phyloP scores from a whole-genome alignment of 2,329 filamentous ascomycete species.

The Xylariaceae sp. region DNA sequence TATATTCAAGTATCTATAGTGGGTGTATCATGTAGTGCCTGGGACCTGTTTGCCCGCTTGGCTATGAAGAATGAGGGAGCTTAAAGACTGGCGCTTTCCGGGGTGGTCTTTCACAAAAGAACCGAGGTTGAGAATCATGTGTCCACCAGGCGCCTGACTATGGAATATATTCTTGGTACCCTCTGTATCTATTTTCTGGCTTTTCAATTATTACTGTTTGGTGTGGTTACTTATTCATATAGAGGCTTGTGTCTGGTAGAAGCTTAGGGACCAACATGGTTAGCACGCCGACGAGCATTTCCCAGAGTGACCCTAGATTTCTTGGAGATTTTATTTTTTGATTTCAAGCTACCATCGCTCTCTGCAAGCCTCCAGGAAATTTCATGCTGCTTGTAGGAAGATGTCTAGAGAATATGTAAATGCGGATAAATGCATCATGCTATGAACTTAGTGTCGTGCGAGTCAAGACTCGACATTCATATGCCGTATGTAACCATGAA shows the following conservation, averaged over 20 bases:
- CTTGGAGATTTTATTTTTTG: not conserved
- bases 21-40: no score
- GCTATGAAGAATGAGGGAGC: not conserved
- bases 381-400: not conserved
- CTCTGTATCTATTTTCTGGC: not conserved
- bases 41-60: not conserved
- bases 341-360: not conserved
- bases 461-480: no score
- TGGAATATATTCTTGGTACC: not conserved
- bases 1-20: conserved; percentile 21
- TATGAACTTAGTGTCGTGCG: no score
- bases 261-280: not conserved
- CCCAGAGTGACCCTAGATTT: not conserved
- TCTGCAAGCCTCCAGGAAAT: not conserved
- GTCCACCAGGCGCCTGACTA: not conserved
- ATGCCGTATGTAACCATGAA: no score
- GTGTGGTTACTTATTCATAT: not conserved
- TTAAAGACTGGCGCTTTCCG: not conserved
- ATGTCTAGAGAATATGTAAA: no score
- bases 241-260: not conserved
- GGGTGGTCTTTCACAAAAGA: not conserved
- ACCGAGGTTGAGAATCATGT: not conserved
- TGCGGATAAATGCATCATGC: no score
- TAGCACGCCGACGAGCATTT: no score
- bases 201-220: not conserved